Evolutionary conservation across 768 basidiomycete genomes (phyloP).

Genomic region (Boletus rubescentipes): DNA sequence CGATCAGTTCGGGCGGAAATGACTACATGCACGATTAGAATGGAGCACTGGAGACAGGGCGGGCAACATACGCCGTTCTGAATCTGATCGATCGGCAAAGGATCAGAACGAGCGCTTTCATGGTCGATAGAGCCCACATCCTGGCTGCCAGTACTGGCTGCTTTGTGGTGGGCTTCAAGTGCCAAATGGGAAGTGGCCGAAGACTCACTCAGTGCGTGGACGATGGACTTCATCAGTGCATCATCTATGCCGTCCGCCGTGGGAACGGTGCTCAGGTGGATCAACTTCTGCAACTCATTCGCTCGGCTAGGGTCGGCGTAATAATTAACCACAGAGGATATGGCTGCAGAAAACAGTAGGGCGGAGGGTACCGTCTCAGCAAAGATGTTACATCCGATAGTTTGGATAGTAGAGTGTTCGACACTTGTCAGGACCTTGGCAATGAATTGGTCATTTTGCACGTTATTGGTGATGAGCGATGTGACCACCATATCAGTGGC

Average conservation of each 20-base stretch:
- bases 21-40: conserved; percentile 11
- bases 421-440: conserved; percentile 10
- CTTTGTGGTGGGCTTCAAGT: conserved; percentile 33
- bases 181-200: background rate
- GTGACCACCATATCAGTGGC: conserved; percentile 21
- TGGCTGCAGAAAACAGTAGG: conserved; percentile 52
- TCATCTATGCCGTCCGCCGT: conserved; percentile 26
- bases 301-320: conserved; percentile 46
- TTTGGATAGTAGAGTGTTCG: conserved; percentile 18
- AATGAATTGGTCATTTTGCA: conserved; percentile 23
- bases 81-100: conserved; percentile 40
- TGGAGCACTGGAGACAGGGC: background rate
- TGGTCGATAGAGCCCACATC: conserved; percentile 28
- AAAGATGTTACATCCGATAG: conserved; percentile 51
- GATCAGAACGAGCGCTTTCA: conserved; percentile 27
- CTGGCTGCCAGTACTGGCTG: conserved; percentile 28
- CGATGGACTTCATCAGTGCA: conserved; percentile 42
- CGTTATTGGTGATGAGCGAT: conserved; percentile 22
- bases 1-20: background rate
- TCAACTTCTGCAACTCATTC: conserved; percentile 37
- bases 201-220: conserved; percentile 47
- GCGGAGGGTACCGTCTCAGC: conserved; percentile 55
- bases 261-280: conserved; percentile 31
- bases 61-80: conserved; percentile 37
- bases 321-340: conserved; percentile 59